phyloP scores from a whole-genome alignment of 208 protist species.

The Trypanosoma vivax region DNA sequence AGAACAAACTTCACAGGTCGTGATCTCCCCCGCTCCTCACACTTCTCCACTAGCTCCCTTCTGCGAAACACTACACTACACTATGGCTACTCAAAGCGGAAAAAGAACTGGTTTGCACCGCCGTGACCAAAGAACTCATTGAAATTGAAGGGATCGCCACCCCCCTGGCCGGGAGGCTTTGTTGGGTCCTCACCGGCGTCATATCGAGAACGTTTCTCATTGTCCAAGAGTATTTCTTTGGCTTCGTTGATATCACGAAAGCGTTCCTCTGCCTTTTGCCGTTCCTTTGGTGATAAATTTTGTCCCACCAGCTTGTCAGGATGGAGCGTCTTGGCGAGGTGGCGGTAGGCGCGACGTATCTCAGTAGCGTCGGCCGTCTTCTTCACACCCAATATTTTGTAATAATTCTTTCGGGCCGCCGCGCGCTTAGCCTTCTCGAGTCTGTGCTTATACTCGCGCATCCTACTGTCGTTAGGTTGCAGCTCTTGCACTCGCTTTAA shows the following conservation, averaged over 20 bases:
- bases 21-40: too few species aligned
- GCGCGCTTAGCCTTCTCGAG: constrained; percentile 53
- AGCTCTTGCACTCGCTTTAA: constrained; percentile 18
- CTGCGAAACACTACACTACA: too few species aligned
- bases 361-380: constrained; percentile 70
- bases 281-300: constrained; percentile 56
- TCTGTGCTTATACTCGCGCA: constrained; percentile 33
- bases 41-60: too few species aligned
- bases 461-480: constrained; percentile 22
- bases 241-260: constrained; percentile 91
- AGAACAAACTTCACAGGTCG: constrained; percentile 2
- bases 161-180: constrained; percentile 45
- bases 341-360: constrained; percentile 88
- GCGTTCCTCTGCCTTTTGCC: constrained; percentile 52
- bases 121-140: constrained; percentile 17
- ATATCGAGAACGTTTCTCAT: constrained; percentile 81
- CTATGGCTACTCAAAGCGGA: constrained; percentile 23
- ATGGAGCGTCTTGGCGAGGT: constrained; percentile 82
- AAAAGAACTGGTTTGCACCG: constrained; percentile 53
- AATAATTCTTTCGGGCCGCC: constrained; percentile 83
- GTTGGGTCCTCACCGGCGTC: constrained; percentile 86
- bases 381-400: constrained; percentile 87
- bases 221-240: constrained; percentile 85
- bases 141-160: constrained; percentile 52
- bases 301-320: constrained; percentile 85